Evolutionary conservation across 805 yeast genomes (phyloP).

Genomic region (Ogataea pini): DNA sequence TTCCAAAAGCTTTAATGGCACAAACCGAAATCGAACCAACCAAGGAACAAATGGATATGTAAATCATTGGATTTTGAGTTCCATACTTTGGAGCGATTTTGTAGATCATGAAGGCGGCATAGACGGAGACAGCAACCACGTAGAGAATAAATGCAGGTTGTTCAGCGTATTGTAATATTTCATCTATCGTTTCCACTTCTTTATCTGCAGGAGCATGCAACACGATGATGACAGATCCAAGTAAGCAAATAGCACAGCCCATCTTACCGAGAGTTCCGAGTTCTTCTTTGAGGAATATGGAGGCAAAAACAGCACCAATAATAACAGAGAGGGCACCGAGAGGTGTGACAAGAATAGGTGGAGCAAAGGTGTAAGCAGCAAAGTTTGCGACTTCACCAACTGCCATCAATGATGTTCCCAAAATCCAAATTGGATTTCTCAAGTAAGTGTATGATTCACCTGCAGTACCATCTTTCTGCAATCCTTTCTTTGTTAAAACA

Average conservation of each 20-base stretch:
- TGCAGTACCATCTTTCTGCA: constrained; percentile 61
- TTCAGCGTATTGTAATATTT: constrained; percentile 76
- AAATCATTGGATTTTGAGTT: constrained; percentile 79
- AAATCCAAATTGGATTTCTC: constrained; percentile 90
- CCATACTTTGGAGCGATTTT: constrained; percentile 82
- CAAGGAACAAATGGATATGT: constrained; percentile 83
- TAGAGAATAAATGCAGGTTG: constrained; percentile 76
- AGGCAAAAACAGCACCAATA: constrained; percentile 89
- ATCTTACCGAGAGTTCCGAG: constrained; percentile 84
- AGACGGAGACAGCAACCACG: constrained; percentile 59
- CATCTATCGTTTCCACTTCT: constrained; percentile 85
- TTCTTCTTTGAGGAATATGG: constrained; percentile 81
- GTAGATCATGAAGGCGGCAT: constrained; percentile 77
- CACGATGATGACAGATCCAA: constrained; percentile 86
- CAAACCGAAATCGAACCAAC: constrained; percentile 91
- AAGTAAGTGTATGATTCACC: constrained; percentile 79
- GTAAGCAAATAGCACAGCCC: constrained; percentile 89
- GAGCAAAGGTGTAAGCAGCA: constrained; percentile 95
- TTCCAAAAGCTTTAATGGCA: constrained; percentile 91
- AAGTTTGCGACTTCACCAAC: constrained; percentile 89
- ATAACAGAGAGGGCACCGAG: constrained; percentile 88
- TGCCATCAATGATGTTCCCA: constrained; percentile 89
- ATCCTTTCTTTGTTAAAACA: constrained; percentile 85
- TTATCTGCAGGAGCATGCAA: constrained; percentile 94
- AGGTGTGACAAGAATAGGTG: constrained; percentile 90